A percentile compares a stretch with the other conserved stretches of the same genome.
Conservation (phyloP, 2,329 filamentous ascomycete genomes). For the Ophiocordyceps polyrhachis-furcata region DNA sequence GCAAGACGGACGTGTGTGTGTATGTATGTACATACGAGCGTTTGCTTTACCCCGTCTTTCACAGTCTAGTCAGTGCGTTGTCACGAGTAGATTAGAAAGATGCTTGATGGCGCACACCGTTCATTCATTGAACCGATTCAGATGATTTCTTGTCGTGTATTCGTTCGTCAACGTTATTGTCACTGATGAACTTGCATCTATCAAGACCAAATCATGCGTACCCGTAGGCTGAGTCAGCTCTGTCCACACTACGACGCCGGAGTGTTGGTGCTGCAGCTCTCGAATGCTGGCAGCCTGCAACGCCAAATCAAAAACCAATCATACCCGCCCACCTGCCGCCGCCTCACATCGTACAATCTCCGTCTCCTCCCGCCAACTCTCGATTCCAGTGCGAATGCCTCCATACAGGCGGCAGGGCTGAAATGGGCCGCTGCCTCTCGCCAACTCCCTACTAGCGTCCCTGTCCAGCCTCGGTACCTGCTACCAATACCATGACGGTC, state of each 20-base stretch:
- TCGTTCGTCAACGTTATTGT: neutral
- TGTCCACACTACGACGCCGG: neutral
- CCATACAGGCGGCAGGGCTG: neutral
- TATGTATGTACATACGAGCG: no score
- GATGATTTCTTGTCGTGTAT: no score
- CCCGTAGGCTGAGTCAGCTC: neutral
- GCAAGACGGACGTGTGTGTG: no score
- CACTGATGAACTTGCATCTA: neutral
- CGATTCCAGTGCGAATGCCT: neutral
- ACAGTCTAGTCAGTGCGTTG: no score
- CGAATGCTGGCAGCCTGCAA: slow-evolving; percentile 17
- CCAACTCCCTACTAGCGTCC: neutral
- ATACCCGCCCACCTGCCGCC: neutral
- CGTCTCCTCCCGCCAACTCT: neutral
- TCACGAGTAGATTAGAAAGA: no score
- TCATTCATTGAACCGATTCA: no score
- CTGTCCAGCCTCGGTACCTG: neutral
- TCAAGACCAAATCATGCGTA: neutral
- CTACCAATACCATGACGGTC: slow-evolving; percentile 3
- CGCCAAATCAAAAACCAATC: neutral
- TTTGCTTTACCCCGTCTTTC: no score
- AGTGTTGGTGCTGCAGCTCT: no score
- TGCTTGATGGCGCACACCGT: no score
- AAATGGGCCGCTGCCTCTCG: slow-evolving; percentile 2
- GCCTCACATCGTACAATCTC: neutral